A percentile compares a stretch with the other conserved stretches of the same genome.
These are phyloP conservation scores for Phytomonas serpens DNA, from an alignment of 208 protist genomes.

Conservation along the genomic window DNA sequence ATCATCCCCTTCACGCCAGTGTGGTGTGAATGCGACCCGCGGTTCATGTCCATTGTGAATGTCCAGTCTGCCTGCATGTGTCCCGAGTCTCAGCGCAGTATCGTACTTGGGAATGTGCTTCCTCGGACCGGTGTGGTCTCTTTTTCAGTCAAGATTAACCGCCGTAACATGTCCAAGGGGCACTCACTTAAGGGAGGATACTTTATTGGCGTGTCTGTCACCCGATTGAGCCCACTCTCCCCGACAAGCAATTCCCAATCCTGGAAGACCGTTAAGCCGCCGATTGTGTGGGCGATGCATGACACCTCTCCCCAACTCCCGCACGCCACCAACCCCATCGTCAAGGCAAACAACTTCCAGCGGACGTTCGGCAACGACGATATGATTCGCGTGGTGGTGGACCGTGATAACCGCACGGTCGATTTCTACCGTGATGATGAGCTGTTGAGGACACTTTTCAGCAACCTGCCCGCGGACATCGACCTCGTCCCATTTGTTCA, in stretches of 20 bases:
- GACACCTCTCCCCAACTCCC: constrained; percentile 85
- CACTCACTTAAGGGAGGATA: constrained; percentile 88
- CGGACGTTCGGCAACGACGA: constrained; percentile 83
- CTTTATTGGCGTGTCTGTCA: constrained; percentile 76
- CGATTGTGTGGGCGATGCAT: constrained; percentile 86
- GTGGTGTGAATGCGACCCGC: constrained; percentile 76
- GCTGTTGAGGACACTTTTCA: constrained; percentile 83
- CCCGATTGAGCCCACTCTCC: constrained; percentile 53
- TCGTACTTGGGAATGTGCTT: constrained; percentile 74
- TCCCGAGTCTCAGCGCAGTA: constrained; percentile 75
- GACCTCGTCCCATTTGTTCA: constrained; percentile 88
- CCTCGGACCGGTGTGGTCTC: constrained; percentile 73
- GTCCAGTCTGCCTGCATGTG: constrained; percentile 69
- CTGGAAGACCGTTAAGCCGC: constrained; percentile 83
- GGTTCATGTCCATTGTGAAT: constrained; percentile 66
- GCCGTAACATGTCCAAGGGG: constrained; percentile 70
- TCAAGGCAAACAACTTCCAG: constrained; percentile 86
- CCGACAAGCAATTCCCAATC: constrained; percentile 77
- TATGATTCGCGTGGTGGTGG: constrained; percentile 64
- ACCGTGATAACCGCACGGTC: constrained; percentile 61
- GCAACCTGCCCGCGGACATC: constrained; percentile 58
- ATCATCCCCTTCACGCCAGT: constrained; percentile 59
- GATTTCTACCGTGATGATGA: constrained; percentile 84
- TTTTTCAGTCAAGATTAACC: constrained; percentile 76
- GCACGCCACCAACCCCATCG: constrained; percentile 84